A percentile compares a stretch with the other conserved stretches of the same genome.
Evolutionary conservation across 2,329 filamentous ascomycete genomes (phyloP).

Genomic region (Sporothrix schenckii): DNA sequence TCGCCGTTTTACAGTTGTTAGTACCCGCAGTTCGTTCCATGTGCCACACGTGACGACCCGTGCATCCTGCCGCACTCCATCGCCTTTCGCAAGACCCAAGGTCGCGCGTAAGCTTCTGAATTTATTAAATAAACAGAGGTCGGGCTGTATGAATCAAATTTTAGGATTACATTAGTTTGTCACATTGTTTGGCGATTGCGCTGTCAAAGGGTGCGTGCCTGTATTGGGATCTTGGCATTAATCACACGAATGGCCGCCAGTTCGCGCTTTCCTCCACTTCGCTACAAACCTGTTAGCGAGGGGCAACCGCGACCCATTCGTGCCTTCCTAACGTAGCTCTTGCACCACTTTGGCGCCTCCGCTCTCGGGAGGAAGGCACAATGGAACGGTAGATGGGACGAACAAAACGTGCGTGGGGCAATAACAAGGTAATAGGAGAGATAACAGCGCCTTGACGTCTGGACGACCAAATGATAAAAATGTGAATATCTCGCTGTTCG

Average conservation of each 20-base stretch:
- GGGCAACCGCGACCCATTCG: slow-evolving; percentile 10
- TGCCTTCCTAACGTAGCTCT: slow-evolving; percentile 23
- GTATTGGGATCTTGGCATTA: not conserved
- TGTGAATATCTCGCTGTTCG: not conserved
- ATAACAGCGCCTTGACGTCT: not conserved
- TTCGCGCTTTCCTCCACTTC: slow-evolving; percentile 1
- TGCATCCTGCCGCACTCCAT: not conserved
- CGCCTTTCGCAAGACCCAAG: no score
- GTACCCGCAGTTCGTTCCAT: slow-evolving; percentile 3
- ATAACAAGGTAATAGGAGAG: not conserved
- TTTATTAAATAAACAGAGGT: not conserved
- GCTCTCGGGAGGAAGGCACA: slow-evolving; percentile 27
- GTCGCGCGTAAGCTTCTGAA: no score
- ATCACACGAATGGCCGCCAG: not conserved
- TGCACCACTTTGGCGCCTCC: slow-evolving; percentile 25
- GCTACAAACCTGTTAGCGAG: not conserved
- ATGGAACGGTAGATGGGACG: slow-evolving; percentile 15
- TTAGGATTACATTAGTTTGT: not conserved
- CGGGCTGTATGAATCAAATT: not conserved
- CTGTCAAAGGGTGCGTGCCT: not conserved
- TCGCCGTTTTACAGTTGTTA: slow-evolving; percentile 10
- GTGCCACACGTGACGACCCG: slow-evolving; percentile 20
- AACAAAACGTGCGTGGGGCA: slow-evolving; percentile 1
- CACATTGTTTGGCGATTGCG: no score
- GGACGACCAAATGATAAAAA: slow-evolving; percentile 8